Conservation (phyloP, 2,329 filamentous ascomycete species). For the Dactylellina cionopaga region DNA sequence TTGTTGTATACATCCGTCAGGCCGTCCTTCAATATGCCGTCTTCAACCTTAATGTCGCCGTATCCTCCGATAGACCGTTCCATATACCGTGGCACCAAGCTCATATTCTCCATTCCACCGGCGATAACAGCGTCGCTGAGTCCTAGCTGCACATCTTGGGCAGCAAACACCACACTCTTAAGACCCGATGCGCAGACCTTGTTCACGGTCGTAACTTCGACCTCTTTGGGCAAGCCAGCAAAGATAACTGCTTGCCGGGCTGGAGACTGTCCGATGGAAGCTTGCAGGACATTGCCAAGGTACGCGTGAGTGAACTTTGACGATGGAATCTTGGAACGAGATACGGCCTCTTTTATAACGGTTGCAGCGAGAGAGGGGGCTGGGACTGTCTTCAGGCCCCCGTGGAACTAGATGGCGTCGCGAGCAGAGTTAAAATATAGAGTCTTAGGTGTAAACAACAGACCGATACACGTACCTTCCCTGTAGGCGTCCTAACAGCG, state of each 20-base stretch:
- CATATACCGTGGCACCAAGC: slow-evolving; percentile 88
- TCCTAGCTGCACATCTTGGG: slow-evolving; percentile 93
- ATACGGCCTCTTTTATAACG: slow-evolving; percentile 89
- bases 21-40: slow-evolving; percentile 93
- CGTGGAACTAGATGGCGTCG: slow-evolving; percentile 78
- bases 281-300: slow-evolving; percentile 95
- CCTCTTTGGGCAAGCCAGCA: slow-evolving; percentile 79
- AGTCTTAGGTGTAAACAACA: slow-evolving; percentile 22
- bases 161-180: slow-evolving; percentile 89
- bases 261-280: slow-evolving; percentile 84
- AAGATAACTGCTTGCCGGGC: slow-evolving; percentile 91
- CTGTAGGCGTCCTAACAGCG: slow-evolving; percentile 86
- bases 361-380: slow-evolving; percentile 89
- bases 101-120: slow-evolving; percentile 99
- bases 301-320: slow-evolving; percentile 90
- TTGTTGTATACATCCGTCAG: slow-evolving; percentile 96
- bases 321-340: slow-evolving; percentile 83
- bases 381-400: slow-evolving; percentile 81
- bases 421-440: not conserved
- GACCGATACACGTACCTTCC: slow-evolving; percentile 70
- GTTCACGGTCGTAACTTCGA: slow-evolving; percentile 94
- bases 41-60: slow-evolving; percentile 85
- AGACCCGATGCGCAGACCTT: slow-evolving; percentile 94
- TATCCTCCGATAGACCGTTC: slow-evolving; percentile 86
- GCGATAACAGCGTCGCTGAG: slow-evolving; percentile 88